A percentile compares a stretch with the other conserved stretches of the same genome.
phyloP scores from a whole-genome alignment of 2,329 filamentous ascomycete species.

The Sarocladium strictum region DNA sequence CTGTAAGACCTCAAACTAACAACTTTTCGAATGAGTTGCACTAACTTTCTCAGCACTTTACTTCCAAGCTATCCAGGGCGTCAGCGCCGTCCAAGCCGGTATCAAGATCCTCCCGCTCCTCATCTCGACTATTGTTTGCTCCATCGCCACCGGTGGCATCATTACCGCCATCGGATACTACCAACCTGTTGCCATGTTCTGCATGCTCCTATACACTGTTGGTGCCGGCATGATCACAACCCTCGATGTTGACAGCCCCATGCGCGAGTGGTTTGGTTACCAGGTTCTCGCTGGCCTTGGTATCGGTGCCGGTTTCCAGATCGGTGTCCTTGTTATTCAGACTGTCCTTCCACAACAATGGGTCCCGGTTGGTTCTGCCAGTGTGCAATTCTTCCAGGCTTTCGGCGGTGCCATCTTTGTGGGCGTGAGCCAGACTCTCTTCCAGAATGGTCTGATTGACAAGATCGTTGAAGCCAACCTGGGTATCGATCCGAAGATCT shows the following conservation, averaged over 20 bases:
- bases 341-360: slow-evolving; percentile 42
- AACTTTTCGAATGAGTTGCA: neutral
- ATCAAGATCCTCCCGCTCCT: slow-evolving; percentile 23
- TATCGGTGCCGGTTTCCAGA: slow-evolving; percentile 42
- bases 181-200: slow-evolving; percentile 33
- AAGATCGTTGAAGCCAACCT: slow-evolving; percentile 40
- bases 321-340: slow-evolving; percentile 44
- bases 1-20: slow-evolving; percentile 28
- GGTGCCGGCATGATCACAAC: slow-evolving; percentile 51
- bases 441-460: slow-evolving; percentile 39
- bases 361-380: slow-evolving; percentile 39
- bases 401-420: slow-evolving; percentile 44
- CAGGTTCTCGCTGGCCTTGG: slow-evolving; percentile 51
- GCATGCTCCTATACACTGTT: slow-evolving; percentile 34
- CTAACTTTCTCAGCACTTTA: slow-evolving; percentile 31
- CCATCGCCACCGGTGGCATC: slow-evolving; percentile 35
- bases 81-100: slow-evolving; percentile 22
- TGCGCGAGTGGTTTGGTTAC: slow-evolving; percentile 50
- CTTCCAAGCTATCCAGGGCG: slow-evolving; percentile 41
- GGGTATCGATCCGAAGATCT: slow-evolving; percentile 38
- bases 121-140: slow-evolving; percentile 31
- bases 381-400: slow-evolving; percentile 40
- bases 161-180: slow-evolving; percentile 34
- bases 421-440: slow-evolving; percentile 44
- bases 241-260: slow-evolving; percentile 38